Percentiles rank a stretch among this genome's conserved stretches.
Evolutionary conservation across 257 asterid species (phyloP).

Genomic region (Salvia miltiorrhiza): DNA sequence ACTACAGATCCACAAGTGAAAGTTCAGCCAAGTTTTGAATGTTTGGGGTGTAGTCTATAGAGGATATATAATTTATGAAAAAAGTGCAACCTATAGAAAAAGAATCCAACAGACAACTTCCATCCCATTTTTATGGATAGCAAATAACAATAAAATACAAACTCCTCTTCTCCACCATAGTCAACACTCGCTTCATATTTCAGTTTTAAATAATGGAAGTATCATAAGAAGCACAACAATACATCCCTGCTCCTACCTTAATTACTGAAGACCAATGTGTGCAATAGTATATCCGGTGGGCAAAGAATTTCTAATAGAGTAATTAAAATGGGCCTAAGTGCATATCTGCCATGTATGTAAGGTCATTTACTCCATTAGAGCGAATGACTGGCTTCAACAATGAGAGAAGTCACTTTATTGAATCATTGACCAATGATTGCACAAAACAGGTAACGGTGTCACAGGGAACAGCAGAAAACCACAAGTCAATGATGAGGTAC

Average conservation of each 20-base stretch:
- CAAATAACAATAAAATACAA: not conserved
- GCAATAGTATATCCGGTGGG: not conserved
- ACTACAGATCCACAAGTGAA: not conserved
- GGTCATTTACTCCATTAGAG: not conserved
- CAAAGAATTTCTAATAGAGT: not conserved
- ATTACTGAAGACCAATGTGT: not conserved
- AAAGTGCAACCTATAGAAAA: not conserved
- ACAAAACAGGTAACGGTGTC: not conserved
- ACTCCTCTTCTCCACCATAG: not conserved
- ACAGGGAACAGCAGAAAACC: constrained; percentile 4
- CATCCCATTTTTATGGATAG: not conserved
- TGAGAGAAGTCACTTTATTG: not conserved
- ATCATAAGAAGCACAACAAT: not conserved
- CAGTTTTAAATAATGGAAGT: not conserved
- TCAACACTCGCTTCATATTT: not conserved
- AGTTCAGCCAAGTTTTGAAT: not conserved
- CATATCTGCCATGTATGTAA: not conserved
- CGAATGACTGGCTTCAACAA: constrained; percentile 5
- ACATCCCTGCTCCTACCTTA: not conserved
- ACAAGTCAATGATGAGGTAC: not conserved
- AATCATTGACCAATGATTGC: not conserved
- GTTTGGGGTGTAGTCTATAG: not conserved
- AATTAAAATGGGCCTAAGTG: not conserved
- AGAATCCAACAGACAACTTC: not conserved
- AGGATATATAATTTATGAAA: not conserved